These are phyloP conservation scores for Entomortierella chlamydospora DNA, from an alignment of 192 early-diverging fungal genomes.

Conservation along the genomic window DNA sequence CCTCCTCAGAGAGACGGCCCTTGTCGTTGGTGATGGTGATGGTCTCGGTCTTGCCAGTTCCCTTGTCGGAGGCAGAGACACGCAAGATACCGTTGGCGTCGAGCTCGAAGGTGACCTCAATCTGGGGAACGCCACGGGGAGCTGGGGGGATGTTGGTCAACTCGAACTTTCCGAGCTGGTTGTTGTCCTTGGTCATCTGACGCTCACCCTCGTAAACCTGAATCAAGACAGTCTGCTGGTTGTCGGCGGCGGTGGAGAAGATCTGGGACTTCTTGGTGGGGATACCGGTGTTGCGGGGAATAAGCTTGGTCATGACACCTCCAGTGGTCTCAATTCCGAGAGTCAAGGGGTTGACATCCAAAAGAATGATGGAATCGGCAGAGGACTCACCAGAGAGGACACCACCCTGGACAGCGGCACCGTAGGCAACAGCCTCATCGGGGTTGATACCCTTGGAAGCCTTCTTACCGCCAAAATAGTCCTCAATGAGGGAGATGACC, in stretches of 20 bases:
- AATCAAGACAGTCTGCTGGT: constrained; percentile 96
- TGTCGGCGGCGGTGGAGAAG: constrained; percentile 97
- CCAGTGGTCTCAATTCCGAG: constrained; percentile 99
- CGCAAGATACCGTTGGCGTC: constrained; percentile 95
- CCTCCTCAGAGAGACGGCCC: constrained; percentile 93
- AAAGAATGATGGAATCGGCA: constrained; percentile 76
- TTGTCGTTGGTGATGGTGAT: constrained; percentile 99
- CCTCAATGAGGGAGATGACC: constrained; percentile 92
- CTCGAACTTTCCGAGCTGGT: constrained; percentile 97
- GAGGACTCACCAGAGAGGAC: constrained; percentile 82
- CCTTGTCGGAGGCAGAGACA: constrained; percentile 95
- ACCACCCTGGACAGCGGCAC: constrained; percentile 97
- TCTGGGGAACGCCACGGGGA: constrained; percentile 96
- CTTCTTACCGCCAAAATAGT: constrained; percentile 98
- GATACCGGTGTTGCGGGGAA: constrained; percentile 92
- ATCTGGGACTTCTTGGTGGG: constrained; percentile 99
- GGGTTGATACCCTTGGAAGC: constrained; percentile 97
- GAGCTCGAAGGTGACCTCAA: constrained; percentile 97
- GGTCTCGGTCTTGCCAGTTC: constrained; percentile 94
- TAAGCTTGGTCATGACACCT: constrained; percentile 96
- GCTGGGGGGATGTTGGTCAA: constrained; percentile 94
- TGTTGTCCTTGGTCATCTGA: constrained; percentile 98
- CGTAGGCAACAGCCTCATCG: constrained; percentile 98
- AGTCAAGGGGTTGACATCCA: constrained; percentile 97
- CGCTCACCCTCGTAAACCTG: constrained; percentile 98